Percentiles rank a stretch among this genome's conserved stretches.
Evolutionary conservation across 495 filamentous ascomycete species (phyloP).

Genomic region (Annulohypoxylon bovei): DNA sequence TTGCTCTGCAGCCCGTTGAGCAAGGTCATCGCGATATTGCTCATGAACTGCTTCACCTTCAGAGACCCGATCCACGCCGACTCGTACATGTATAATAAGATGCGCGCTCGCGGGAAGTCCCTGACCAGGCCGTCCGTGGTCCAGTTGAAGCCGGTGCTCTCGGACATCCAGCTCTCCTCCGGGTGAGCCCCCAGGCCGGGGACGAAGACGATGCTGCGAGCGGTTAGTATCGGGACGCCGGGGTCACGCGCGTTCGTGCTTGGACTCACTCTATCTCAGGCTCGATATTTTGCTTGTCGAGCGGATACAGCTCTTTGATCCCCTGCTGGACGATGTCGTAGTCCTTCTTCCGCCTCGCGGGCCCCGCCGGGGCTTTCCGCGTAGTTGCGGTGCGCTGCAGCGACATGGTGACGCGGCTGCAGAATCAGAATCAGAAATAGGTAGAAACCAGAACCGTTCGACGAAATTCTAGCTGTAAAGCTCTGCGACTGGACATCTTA

Average conservation of each 20-base stretch:
- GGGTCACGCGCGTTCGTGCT: neutral
- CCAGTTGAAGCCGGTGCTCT: conserved; percentile 66
- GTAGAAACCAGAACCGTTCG: neutral
- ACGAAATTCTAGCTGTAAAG: neutral
- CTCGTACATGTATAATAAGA: conserved; percentile 47
- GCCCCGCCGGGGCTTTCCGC: conserved; percentile 41
- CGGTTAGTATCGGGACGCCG: conserved; percentile 6
- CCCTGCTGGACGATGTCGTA: conserved; percentile 45
- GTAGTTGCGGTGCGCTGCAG: conserved; percentile 44
- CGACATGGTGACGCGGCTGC: conserved; percentile 35
- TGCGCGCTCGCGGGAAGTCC: conserved; percentile 46
- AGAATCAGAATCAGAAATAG: neutral
- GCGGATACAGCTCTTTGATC: conserved; percentile 47
- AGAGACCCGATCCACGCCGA: conserved; percentile 46
- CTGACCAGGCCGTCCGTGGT: conserved; percentile 51
- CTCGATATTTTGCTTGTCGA: conserved; percentile 35
- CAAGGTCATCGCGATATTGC: conserved; percentile 45
- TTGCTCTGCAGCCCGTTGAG: conserved; percentile 42
- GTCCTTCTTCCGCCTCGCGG: conserved; percentile 44
- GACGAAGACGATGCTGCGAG: conserved; percentile 64
- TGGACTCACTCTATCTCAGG: conserved; percentile 46
- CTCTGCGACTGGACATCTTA: conserved; percentile 3
- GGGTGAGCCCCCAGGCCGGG: conserved; percentile 73
- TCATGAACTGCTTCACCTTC: conserved; percentile 50
- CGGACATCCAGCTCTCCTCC: conserved; percentile 68